A percentile compares a stretch with the other conserved stretches of the same genome.
Evolutionary conservation across 306 rosid genomes (phyloP).

Genomic region (Castanea crenata): DNA sequence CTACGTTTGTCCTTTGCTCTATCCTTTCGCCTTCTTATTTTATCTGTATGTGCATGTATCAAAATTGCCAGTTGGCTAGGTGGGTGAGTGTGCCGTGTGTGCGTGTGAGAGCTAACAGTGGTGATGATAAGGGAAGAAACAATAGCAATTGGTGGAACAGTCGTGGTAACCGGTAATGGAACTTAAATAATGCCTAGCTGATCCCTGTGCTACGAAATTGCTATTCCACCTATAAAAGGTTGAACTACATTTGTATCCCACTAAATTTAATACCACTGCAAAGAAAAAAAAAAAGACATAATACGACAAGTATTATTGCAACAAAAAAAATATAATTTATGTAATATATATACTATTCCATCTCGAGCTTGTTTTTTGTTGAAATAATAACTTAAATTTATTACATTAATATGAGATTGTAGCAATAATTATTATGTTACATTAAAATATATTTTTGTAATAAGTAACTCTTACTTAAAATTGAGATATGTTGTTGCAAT

Average conservation of each 20-base stretch:
- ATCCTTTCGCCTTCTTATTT: slow-evolving; percentile 63
- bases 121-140: slow-evolving; percentile 18
- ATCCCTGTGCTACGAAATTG: slow-evolving; percentile 14
- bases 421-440: too few species aligned
- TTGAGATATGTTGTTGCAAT: too few species aligned
- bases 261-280: too few species aligned
- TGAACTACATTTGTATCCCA: background rate
- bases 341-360: too few species aligned
- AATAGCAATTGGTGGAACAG: background rate
- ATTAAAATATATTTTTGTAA: too few species aligned
- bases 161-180: background rate
- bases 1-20: slow-evolving; percentile 61
- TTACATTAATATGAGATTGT: too few species aligned
- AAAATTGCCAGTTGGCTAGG: slow-evolving; percentile 86
- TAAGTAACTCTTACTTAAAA: too few species aligned
- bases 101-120: slow-evolving; percentile 20
- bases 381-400: too few species aligned
- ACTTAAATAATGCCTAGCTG: slow-evolving; percentile 26
- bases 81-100: slow-evolving; percentile 45
- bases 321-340: too few species aligned
- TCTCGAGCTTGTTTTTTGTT: too few species aligned
- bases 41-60: slow-evolving; percentile 62
- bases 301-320: too few species aligned
- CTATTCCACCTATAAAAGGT: slow-evolving; percentile 16
- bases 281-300: too few species aligned